Conservation (phyloP, 495 filamentous ascomycete species). For the Neurospora tetraspora region DNA sequence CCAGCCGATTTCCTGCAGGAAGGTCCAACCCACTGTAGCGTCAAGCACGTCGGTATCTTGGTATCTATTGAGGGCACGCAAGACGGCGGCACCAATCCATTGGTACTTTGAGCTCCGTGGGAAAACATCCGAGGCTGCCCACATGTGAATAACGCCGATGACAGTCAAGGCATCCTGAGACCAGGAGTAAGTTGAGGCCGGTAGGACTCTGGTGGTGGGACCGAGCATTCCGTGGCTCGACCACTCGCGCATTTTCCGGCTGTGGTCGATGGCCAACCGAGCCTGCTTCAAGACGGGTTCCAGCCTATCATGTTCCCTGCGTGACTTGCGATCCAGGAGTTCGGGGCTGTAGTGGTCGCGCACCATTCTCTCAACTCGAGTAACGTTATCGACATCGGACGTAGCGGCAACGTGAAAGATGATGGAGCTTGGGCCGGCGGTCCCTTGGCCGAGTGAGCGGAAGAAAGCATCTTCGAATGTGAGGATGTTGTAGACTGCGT, state of each 20-base stretch:
- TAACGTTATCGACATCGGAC: constrained; percentile 16
- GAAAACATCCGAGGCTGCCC: constrained; percentile 48
- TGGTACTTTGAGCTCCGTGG: constrained; percentile 35
- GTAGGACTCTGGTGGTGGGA: constrained; percentile 22
- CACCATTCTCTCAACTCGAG: constrained; percentile 19
- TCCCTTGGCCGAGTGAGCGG: constrained; percentile 20
- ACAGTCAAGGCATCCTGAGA: constrained; percentile 44
- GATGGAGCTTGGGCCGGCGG: constrained; percentile 26
- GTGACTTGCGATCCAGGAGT: not conserved
- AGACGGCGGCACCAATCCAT: constrained; percentile 56
- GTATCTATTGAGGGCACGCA: constrained; percentile 66
- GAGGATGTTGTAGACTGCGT: constrained; percentile 58
- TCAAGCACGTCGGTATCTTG: constrained; percentile 42
- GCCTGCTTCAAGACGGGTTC: constrained; percentile 48
- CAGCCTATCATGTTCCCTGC: not conserved
- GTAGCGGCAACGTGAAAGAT: constrained; percentile 28
- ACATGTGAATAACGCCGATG: constrained; percentile 62
- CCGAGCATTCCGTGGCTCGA: constrained; percentile 45
- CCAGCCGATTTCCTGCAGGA: constrained; percentile 80
- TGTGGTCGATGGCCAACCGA: constrained; percentile 52
- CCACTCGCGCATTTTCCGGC: constrained; percentile 51
- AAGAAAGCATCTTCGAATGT: constrained; percentile 45
- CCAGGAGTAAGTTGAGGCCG: constrained; percentile 21
- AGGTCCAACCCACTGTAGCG: constrained; percentile 48
- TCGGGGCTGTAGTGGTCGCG: constrained; percentile 21